Evolutionary conservation across 2,329 filamentous ascomycete species (phyloP).

Genomic region (Aaosphaeria arxii): DNA sequence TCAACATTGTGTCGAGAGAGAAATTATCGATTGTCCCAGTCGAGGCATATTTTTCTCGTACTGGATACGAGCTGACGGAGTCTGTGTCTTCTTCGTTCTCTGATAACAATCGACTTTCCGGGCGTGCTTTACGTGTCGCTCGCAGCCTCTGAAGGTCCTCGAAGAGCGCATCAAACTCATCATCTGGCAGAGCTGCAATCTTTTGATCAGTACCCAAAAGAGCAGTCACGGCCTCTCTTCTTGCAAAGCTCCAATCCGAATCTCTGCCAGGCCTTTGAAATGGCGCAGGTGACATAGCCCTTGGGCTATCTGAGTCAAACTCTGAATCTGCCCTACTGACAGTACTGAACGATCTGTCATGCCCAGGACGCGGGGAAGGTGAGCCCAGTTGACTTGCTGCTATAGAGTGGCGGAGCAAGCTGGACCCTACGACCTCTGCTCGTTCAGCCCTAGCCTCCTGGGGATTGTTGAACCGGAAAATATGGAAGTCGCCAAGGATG

Average conservation of each 20-base stretch:
- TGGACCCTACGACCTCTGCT: constrained; percentile 67
- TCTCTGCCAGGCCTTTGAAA: constrained; percentile 66
- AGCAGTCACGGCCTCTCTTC: constrained; percentile 87
- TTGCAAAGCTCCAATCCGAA: constrained; percentile 91
- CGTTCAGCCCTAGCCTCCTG: constrained; percentile 92
- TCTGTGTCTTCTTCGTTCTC: constrained; percentile 78
- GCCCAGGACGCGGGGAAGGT: constrained; percentile 60
- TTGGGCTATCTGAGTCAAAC: constrained; percentile 65
- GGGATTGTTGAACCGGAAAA: constrained; percentile 97
- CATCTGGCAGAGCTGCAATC: constrained; percentile 83
- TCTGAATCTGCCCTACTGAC: constrained; percentile 78
- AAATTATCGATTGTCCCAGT: constrained; percentile 95
- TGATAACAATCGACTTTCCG: constrained; percentile 55
- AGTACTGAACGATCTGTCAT: constrained; percentile 65
- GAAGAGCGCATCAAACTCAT: constrained; percentile 89
- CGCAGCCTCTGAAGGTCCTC: constrained; percentile 89
- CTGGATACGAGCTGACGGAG: constrained; percentile 80
- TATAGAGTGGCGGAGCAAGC: constrained; percentile 79
- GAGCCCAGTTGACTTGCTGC: constrained; percentile 62
- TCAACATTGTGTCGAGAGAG: constrained; percentile 88
- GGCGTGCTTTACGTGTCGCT: constrained; percentile 72
- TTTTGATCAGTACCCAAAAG: constrained; percentile 90
- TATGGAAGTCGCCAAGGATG: constrained; percentile 96
- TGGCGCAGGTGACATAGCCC: constrained; percentile 76
- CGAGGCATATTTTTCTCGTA: constrained; percentile 93